Evolutionary conservation across 345 rosid genomes (phyloP).

Genomic region (Aegle marmelos): DNA sequence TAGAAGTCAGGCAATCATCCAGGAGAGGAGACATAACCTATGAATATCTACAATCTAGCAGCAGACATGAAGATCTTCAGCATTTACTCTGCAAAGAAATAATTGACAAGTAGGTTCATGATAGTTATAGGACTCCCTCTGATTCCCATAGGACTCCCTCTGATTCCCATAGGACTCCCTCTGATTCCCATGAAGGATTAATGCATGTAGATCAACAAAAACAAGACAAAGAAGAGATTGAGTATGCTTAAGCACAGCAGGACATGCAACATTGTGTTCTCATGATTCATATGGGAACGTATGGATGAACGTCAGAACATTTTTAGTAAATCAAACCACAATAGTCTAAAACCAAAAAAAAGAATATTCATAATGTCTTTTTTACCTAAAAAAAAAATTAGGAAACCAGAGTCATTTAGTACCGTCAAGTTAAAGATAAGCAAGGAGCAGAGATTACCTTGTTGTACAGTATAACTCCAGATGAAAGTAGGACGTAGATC

Average conservation of each 20-base stretch:
- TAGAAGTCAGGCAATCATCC: not conserved
- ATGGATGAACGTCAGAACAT: not conserved
- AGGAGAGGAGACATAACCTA: not conserved
- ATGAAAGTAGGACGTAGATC: constrained; percentile 81
- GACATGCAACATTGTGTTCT: not conserved
- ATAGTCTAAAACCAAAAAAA: not conserved
- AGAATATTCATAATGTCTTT: not conserved
- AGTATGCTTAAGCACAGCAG: not conserved
- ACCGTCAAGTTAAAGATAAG: not conserved
- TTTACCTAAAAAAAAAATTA: not conserved
- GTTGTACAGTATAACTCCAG: constrained; percentile 92
- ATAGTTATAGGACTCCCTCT: not conserved
- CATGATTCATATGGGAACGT: not conserved
- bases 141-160: too few relatives aligned
- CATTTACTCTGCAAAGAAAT: not conserved
- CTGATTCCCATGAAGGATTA: not conserved
- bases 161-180: not conserved
- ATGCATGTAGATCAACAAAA: not conserved
- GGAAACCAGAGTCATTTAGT: not conserved
- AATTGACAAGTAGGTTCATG: not conserved
- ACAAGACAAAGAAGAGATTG: not conserved
- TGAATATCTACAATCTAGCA: not conserved
- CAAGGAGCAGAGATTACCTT: constrained; percentile 46
- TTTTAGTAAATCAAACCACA: not conserved
- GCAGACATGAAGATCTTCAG: not conserved